Evolutionary conservation across 2,329 filamentous ascomycete genomes (phyloP).

Genomic region (Malbranchea zuffiana): DNA sequence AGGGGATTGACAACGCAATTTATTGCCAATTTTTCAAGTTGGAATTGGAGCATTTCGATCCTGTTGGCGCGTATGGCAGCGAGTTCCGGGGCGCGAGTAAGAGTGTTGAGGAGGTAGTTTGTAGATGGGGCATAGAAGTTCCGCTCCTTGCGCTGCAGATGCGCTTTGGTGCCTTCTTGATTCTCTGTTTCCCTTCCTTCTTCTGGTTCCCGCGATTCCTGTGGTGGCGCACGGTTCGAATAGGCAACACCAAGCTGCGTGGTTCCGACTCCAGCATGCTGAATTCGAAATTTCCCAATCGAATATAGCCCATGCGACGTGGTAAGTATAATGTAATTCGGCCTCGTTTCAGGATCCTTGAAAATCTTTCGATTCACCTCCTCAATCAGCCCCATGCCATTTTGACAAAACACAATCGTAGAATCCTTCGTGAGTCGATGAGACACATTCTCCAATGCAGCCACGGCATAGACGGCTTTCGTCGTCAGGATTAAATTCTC

Average conservation of each 20-base stretch:
- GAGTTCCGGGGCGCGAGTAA: conserved; percentile 53
- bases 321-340: conserved; percentile 65
- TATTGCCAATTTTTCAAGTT: conserved; percentile 69
- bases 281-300: conserved; percentile 41
- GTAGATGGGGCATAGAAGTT: conserved; percentile 29
- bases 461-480: conserved; percentile 60
- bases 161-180: not conserved
- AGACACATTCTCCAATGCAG: conserved; percentile 54
- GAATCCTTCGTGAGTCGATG: conserved; percentile 56
- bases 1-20: conserved; percentile 70
- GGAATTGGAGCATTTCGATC: conserved; percentile 55
- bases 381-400: conserved; percentile 77
- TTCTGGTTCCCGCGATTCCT: conserved; percentile 11
- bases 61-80: conserved; percentile 49
- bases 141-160: conserved; percentile 2
- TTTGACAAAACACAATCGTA: conserved; percentile 65
- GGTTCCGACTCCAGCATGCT: conserved; percentile 50
- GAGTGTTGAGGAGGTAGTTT: conserved; percentile 53
- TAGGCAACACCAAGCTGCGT: conserved; percentile 44
- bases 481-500: conserved; percentile 66
- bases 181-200: not conserved
- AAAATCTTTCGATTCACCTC: conserved; percentile 63
- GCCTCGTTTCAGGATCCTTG: conserved; percentile 51
- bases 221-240: conserved; percentile 14
- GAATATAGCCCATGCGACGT: conserved; percentile 48